These are phyloP conservation scores for Hydnomerulius pinastri DNA, from an alignment of 768 basidiomycete genomes.

Conservation along the genomic window DNA sequence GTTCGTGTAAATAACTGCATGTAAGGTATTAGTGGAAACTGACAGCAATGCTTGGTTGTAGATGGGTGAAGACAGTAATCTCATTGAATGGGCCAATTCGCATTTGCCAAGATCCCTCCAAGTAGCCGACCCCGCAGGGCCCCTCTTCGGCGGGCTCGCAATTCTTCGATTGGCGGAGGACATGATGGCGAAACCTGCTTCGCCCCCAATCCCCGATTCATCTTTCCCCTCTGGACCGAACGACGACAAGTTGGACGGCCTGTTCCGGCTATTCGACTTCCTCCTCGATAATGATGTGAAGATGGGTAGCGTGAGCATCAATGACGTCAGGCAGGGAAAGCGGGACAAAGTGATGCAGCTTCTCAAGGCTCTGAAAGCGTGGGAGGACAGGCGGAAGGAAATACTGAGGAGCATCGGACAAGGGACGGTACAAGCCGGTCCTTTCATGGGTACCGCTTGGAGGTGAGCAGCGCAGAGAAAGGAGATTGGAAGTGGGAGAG, in stretches of 20 bases:
- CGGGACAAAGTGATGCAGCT: constrained; percentile 81
- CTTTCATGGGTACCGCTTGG: constrained; percentile 12
- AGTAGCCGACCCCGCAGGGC: constrained; percentile 45
- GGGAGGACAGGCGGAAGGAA: constrained; percentile 75
- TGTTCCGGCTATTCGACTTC: constrained; percentile 91
- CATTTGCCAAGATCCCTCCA: constrained; percentile 69
- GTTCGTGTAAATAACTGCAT: constrained; percentile 14
- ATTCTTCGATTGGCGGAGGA: constrained; percentile 86
- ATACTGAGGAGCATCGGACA: constrained; percentile 55
- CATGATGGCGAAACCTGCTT: constrained; percentile 63
- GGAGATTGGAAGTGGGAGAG: neutral
- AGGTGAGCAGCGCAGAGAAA: neutral
- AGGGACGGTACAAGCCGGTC: constrained; percentile 23
- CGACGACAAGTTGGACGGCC: constrained; percentile 83
- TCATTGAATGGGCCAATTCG: constrained; percentile 89
- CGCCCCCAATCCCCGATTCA: constrained; percentile 75
- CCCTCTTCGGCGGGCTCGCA: constrained; percentile 68
- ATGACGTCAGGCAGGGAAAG: constrained; percentile 85
- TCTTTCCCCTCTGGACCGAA: constrained; percentile 68
- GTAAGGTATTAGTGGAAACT: constrained; percentile 3
- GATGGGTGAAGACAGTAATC: constrained; percentile 44
- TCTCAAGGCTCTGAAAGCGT: constrained; percentile 69
- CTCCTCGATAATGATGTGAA: constrained; percentile 89
- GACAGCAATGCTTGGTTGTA: constrained; percentile 5
- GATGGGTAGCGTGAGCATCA: constrained; percentile 91